Base-by-base conservation (phyloP, 345 rosid genomes). In the Rhizophora mangle region DNA sequence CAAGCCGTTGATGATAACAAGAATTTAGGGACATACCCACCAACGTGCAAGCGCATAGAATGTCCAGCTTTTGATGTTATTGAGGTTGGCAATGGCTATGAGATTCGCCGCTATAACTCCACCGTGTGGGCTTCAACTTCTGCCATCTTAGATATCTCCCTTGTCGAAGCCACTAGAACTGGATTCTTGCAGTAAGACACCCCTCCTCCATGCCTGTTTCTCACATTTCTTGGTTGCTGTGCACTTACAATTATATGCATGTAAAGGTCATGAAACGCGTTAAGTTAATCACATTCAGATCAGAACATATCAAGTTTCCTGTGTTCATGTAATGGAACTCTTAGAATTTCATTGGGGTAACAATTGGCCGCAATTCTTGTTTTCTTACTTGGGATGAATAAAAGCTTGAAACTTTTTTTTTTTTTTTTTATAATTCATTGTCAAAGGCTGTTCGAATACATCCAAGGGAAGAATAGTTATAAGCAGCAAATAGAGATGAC, bases 401-500 rank as follows among this genome's bases (percentile, higher is more conserved):
- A 7, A 8, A 22, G 27, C 3, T 13, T 55, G 6, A 55, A 21
- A 55, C 43, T 32, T 39, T 46, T 24, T 34, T 34, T 34, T 34
- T 34, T 34, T 1, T 6, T 32, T 32, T 1, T 6, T 32, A 64
- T 4, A 24, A 57, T 62, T 37, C 24, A 11, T 27, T 39, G 6
- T 39, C 7, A 21, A 77, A 93, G 98, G 76, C 71, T 93, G 69
- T 93, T 93, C 31, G 85, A 80, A 60, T 91, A 91, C 86, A 93
- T 93, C 26, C 92, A 88, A 60, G 98, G 97, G 68, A 89, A 85
- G 82, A 93, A 93, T 74, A 67, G 64, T 24, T 84, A 86, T 63
- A 60, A 70, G 8, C 69, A 85, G 67, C 73, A 79, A 68, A 86
- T 91, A 53, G 98, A 91, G 80, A 93, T 93, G 98, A 93, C 98